Base-by-base conservation (phyloP, 2,329 filamentous ascomycete genomes). In the Fusarium tjaetaba region DNA sequence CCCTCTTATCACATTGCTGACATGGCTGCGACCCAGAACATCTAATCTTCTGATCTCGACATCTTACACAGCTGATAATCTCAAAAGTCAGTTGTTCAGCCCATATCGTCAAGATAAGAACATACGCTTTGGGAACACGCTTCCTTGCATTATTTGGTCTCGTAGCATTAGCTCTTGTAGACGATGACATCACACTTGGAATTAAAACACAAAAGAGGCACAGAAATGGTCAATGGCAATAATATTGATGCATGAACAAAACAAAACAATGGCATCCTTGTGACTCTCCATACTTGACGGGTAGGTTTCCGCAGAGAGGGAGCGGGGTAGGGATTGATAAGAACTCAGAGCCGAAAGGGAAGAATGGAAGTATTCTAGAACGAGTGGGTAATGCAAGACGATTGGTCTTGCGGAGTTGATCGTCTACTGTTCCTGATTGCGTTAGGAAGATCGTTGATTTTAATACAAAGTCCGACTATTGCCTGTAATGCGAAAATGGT, bases 11-110 rank as follows among this genome's bases (percentile, higher is more conserved):
- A 3, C 72, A 74, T 28, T 74, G 68, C 5, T 74, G 68, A 32
- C 71, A 74, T 8, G 68, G 68, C 5, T 72, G 64, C 18, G 57
- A 65, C 5, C 71, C 64, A 41, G 68, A 74, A 22, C 71, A 74
- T 42, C 60, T 72, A 8, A 74, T 74, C 46, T 74, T 72, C n/a
- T 74, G 68, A 43, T 72, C 72, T n/a, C 68, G 64, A 20, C 72
- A 72, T 61, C 72, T 70, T 56, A 72, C 60, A 43, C 71, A 74
- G 18, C 68, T 74, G 18, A 60, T n/a, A 9, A 18, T 38, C 48
- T 11, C 32, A 39, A 5, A 28, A 26, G 43, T 60, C 41, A 61
- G 61, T 46, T 48, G 16, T 14, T 24, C 7, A 22, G 20, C 24
- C 11, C 18, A 1, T 24, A 11, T 28, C 15, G 5, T 22, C 7